A percentile compares a stretch with the other conserved stretches of the same genome.
Conservation (phyloP, 2,329 filamentous ascomycete genomes). For the Teratosphaeriaceae sp. region DNA sequence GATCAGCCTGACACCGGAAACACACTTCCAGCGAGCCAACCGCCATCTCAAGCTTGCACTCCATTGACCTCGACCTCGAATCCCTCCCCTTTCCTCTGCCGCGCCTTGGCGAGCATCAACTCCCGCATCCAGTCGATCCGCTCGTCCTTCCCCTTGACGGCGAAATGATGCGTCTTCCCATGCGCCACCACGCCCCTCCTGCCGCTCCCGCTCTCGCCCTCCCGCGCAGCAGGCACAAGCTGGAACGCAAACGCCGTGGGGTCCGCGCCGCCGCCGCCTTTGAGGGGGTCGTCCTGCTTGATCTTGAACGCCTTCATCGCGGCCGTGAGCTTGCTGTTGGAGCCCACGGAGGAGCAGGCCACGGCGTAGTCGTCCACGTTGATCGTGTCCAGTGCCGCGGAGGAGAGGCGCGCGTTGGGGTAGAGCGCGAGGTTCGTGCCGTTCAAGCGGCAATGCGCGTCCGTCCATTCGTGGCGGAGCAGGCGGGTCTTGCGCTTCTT, state of each 20-base stretch:
- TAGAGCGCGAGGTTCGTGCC: slow-evolving; percentile 60
- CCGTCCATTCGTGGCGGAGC: slow-evolving; percentile 88
- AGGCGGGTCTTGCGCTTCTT: slow-evolving; percentile 90
- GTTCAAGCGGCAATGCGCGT: slow-evolving; percentile 81
- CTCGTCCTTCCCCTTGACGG: slow-evolving; percentile 78
- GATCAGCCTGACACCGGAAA: neutral
- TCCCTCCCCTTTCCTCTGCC: slow-evolving; percentile 76
- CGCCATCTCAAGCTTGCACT: slow-evolving; percentile 11
- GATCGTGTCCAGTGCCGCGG: slow-evolving; percentile 69
- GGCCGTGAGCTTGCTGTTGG: slow-evolving; percentile 73
- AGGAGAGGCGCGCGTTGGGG: slow-evolving; percentile 42
- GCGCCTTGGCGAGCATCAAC: slow-evolving; percentile 82
- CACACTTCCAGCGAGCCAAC: neutral
- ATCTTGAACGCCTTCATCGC: slow-evolving; percentile 74
- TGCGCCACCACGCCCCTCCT: slow-evolving; percentile 18
- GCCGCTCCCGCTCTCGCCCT: slow-evolving; percentile 38
- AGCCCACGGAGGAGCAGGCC: slow-evolving; percentile 70
- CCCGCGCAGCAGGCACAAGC: slow-evolving; percentile 61
- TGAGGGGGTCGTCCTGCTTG: slow-evolving; percentile 44
- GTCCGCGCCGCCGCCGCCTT: slow-evolving; percentile 42
- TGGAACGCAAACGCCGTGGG: slow-evolving; percentile 69
- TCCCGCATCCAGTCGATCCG: slow-evolving; percentile 97
- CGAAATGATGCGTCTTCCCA: slow-evolving; percentile 88
- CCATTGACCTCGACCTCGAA: slow-evolving; percentile 79
- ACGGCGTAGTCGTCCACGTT: slow-evolving; percentile 87